A percentile compares a stretch with the other conserved stretches of the same genome.
These are phyloP conservation scores for Dalbergia oliveri DNA, from an alignment of 306 rosid genomes.

Conservation along the genomic window DNA sequence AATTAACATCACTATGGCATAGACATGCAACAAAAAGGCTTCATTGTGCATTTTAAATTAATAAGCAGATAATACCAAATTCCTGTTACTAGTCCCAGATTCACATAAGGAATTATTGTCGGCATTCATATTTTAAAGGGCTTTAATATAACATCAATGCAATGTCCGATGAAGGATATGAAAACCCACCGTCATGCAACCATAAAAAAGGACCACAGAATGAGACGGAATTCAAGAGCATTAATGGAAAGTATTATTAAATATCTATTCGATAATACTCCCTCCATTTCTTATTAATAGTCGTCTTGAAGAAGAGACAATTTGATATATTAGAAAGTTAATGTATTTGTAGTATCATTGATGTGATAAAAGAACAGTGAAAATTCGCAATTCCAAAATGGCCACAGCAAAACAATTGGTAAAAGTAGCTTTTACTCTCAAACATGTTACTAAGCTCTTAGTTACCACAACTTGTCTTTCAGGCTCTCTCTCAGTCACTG, in stretches of 20 bases:
- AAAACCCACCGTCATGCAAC: neutral
- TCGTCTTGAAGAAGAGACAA: no score
- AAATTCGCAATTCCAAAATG: neutral
- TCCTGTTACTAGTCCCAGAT: conserved; percentile 4
- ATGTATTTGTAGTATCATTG: no score
- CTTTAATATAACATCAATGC: neutral
- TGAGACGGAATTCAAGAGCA: neutral
- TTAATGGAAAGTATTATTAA: neutral
- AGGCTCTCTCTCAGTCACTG: neutral
- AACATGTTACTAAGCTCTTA: neutral
- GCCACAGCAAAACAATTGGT: neutral
- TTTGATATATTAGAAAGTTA: no score
- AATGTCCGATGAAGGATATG: neutral
- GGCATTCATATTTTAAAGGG: neutral
- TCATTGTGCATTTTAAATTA: neutral
- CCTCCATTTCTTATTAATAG: no score
- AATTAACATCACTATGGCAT: neutral
- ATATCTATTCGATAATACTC: neutral
- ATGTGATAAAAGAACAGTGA: neutral
- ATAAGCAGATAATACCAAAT: neutral
- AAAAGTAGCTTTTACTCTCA: neutral
- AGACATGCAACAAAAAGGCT: neutral
- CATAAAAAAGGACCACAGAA: neutral
- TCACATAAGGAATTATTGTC: neutral
- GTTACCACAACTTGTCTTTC: neutral